Evolutionary conservation across 768 basidiomycete genomes (phyloP), one percentile per base, ranked within the genome.

Genomic region (Hemileccinum impolitum): DNA sequence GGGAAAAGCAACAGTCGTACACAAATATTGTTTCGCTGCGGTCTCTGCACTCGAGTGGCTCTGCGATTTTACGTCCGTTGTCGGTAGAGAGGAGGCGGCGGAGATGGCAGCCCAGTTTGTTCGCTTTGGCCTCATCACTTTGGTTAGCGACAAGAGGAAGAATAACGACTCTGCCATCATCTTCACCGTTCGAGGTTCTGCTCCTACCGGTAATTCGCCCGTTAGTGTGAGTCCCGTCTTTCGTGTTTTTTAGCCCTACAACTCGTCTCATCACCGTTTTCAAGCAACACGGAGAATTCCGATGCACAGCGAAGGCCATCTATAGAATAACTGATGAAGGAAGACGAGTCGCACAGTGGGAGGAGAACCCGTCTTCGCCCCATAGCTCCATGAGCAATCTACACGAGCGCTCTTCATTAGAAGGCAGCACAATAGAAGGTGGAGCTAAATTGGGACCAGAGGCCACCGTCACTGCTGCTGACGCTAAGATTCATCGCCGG

Each of bases 81-180:
- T 94, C 30, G 94, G 94, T 19, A 77, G 91, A 45, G 96, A 99
- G 62, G 96, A 98, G 68, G 94, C 93, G 0, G 91, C 93, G 11
- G 96, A 99, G 74, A 89, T 98, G 82, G 87, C 91, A 3, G 96
- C 94, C 4, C 96, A 98, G 66, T 97, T 98, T 60, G 94, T 97
- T 39, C 85, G 96, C 45, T 96, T 94, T 60, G 90, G 93, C 35
- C 82, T 95, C 54, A 87, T 99, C 68, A 71, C 74, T 3, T 75
- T 98, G 37, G 91, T 95, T 52, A 89, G 87, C 72, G 90, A 93
- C 68, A 93, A 89, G 75, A 79, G 90, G 56, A 91, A 90, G 73
- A 89, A 86, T 61, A 91, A 90, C 54, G 90, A 93, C 61, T 90
- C 90, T 23, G 90, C 90, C 18, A 90, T 93, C 71, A 92, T 93